These are phyloP conservation scores for Spiraea crenata DNA, from an alignment of 331 rosid genomes.

Conservation along the genomic window DNA sequence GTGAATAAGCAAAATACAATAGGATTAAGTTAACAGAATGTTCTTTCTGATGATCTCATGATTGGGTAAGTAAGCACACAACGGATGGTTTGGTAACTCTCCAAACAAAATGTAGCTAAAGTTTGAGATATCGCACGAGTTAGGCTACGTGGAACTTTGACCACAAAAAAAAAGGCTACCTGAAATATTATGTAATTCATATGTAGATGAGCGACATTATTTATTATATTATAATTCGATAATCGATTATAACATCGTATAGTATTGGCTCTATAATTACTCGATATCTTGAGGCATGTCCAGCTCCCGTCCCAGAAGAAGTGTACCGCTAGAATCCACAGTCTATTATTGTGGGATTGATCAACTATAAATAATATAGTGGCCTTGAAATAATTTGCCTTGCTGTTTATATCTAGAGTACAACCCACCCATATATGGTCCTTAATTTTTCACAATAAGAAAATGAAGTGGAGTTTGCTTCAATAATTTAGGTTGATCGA, in stretches of 20 bases:
- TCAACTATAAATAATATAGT: conserved; percentile 7
- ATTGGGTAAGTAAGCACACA: not conserved
- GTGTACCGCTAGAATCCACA: no score
- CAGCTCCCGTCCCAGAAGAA: no score
- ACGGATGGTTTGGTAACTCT: not conserved
- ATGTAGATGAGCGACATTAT: no score
- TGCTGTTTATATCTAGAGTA: conserved; percentile 5
- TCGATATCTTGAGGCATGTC: no score
- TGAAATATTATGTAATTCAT: no score
- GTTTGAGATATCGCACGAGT: not conserved
- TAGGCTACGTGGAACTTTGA: no score
- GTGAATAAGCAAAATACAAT: not conserved
- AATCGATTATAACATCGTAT: no score
- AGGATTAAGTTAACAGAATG: not conserved
- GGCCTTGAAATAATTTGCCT: conserved; percentile 1
- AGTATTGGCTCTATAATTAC: no score
- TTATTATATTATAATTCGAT: no score
- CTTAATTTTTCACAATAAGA: not conserved
- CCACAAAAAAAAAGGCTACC: no score
- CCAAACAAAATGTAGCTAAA: not conserved
- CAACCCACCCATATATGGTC: not conserved
- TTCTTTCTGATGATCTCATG: not conserved
- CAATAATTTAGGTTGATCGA: conserved; percentile 14
- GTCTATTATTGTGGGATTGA: conserved; percentile 23
- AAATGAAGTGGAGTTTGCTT: conserved; percentile 11